Base-by-base conservation (phyloP, 306 rosid genomes). In the Vigna radiata region DNA sequence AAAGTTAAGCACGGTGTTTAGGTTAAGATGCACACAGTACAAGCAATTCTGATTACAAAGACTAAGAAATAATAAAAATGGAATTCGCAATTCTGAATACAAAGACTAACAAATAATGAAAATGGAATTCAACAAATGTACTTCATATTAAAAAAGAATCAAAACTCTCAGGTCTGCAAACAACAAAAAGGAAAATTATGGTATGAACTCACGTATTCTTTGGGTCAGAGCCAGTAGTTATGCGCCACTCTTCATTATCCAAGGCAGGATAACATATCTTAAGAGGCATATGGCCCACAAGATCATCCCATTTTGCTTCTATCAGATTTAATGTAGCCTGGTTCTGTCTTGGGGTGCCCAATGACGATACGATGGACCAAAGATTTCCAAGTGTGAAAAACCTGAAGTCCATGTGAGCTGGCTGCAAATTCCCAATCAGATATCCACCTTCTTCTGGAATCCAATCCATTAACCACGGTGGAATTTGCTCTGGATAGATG, bases 401-500 rank as follows among this genome's bases (percentile, higher is more conserved):
- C 82, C 97, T 86, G 72, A 93, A 93, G 83, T 91, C 98, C 98
- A 93, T 91, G 85, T 93, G 98, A 27, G 91, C 96, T 81, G 99
- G 99, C 83, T 95, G 99, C 77, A 95, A 85, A 85, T 95, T 95
- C 58, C 97, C 99, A 41, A 95, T 90, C 68, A 95, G 78, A 84
- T 88, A 95, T 16, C 99, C 99, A 17, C 99, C 97, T 69, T 92
- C 84, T 85, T 95, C 97, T 39, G 99, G 99, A 81, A 95, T 77
- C 99, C 99, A 95, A 81, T 95, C 97, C 96, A 95, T 92, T 82
- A 91, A 85, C 99, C 99, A 95, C 62, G 23, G 62, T 44, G 99
- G 97, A 80, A 95, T 95, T 87, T 95, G 99, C 23, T 95, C 97
- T n/a, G 99, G 99, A 77, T 95, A 95, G 65, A 95, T 95, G 75